These are phyloP conservation scores for Leccinum brunneo-olivaceum DNA, from an alignment of 1,284 basidiomycete species.

Conservation along the genomic window DNA sequence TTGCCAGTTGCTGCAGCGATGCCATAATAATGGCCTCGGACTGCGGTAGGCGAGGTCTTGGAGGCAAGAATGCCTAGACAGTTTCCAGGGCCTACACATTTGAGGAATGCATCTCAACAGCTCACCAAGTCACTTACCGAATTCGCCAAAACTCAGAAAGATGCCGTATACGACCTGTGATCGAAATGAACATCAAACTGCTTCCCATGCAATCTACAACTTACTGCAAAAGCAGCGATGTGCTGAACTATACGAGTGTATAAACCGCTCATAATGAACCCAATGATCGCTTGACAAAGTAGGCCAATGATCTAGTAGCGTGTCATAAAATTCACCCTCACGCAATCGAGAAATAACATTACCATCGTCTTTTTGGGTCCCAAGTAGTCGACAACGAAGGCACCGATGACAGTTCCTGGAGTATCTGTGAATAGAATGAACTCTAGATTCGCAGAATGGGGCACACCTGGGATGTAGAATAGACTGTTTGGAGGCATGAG, in stretches of 20 bases:
- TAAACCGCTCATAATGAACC: conserved; percentile 81
- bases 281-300: conserved; percentile 62
- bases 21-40: conserved; percentile 84
- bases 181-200: neutral
- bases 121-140: conserved; percentile 36
- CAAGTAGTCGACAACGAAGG: conserved; percentile 69
- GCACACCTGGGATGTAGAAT: conserved; percentile 61
- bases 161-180: conserved; percentile 76
- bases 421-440: neutral
- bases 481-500: conserved; percentile 37
- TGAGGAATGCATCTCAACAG: conserved; percentile 1
- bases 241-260: conserved; percentile 57
- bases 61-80: conserved; percentile 74
- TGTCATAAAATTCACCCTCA: conserved; percentile 1
- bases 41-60: conserved; percentile 78
- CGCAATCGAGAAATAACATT: conserved; percentile 4
- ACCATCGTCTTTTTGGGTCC: conserved; percentile 78
- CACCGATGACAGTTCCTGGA: conserved; percentile 65
- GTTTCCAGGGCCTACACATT: conserved; percentile 60
- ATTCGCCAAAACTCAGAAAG: conserved; percentile 82
- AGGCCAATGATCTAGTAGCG: conserved; percentile 57
- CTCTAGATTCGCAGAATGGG: neutral
- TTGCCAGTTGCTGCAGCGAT: conserved; percentile 88
- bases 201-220: conserved; percentile 11
- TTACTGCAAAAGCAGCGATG: conserved; percentile 73